Conservation (phyloP, 179 eudicot genomes). For the Nepenthes alata region DNA sequence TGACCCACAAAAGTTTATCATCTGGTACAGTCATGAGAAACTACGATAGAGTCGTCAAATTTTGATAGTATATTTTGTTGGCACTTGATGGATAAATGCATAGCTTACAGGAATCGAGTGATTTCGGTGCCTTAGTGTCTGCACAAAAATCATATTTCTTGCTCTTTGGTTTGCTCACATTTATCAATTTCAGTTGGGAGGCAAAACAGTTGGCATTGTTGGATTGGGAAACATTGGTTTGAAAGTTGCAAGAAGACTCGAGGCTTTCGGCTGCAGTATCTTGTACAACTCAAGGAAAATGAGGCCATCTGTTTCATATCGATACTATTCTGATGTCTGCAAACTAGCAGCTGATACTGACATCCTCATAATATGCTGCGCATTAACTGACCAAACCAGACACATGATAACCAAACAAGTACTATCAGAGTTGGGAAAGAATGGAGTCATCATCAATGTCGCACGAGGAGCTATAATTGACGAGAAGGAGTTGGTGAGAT, state of each 20-base stretch:
- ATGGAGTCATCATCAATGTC: constrained; percentile 46
- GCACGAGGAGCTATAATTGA: constrained; percentile 50
- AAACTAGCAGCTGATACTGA: constrained; percentile 33
- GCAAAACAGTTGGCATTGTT: constrained; percentile 49
- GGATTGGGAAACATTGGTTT: constrained; percentile 66
- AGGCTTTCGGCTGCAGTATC: constrained; percentile 43
- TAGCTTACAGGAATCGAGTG: not conserved
- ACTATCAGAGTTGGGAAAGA: constrained; percentile 41
- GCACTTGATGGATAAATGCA: no score
- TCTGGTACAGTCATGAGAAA: no score
- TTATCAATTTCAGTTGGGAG: constrained; percentile 26
- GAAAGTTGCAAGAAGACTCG: constrained; percentile 37
- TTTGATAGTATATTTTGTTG: no score
- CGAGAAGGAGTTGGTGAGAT: constrained; percentile 44
- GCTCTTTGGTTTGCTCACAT: no score
- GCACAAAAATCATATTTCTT: not conserved
- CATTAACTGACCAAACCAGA: constrained; percentile 45
- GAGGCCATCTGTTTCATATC: constrained; percentile 26
- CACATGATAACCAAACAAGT: constrained; percentile 46
- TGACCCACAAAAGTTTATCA: no score
- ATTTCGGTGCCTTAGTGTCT: not conserved
- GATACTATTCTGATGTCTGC: constrained; percentile 18
- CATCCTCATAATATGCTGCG: constrained; percentile 41
- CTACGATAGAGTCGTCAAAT: no score
- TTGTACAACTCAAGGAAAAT: constrained; percentile 39